Evolutionary conservation across 2,329 filamentous ascomycete species (phyloP).

Genomic region (Pseudogymnoascus sp.): DNA sequence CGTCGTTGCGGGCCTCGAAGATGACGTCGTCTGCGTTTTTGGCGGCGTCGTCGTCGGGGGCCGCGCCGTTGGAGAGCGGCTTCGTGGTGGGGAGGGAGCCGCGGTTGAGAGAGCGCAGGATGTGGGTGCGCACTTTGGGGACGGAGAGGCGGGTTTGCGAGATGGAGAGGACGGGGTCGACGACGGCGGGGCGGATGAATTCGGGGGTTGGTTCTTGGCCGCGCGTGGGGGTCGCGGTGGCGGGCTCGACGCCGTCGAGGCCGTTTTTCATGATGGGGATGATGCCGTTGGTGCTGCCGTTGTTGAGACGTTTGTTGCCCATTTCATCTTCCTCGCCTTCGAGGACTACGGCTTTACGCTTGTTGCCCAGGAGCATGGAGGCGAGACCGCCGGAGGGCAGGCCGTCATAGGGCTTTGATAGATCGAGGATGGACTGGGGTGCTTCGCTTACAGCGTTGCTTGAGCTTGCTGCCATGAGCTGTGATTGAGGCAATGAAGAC

Average conservation of each 20-base stretch:
- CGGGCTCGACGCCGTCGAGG: conserved; percentile 68
- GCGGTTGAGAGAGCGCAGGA: conserved; percentile 70
- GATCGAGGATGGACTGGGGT: conserved; percentile 75
- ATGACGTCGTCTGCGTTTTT: conserved; percentile 62
- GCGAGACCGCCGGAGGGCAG: conserved; percentile 83
- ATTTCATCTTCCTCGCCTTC: conserved; percentile 55
- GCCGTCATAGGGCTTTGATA: conserved; percentile 90
- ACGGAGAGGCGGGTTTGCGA: conserved; percentile 82
- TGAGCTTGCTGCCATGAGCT: conserved; percentile 69
- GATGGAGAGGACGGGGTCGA: conserved; percentile 72
- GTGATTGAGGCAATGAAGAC: conserved; percentile 81
- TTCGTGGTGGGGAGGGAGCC: conserved; percentile 32
- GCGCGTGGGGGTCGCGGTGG: conserved; percentile 45
- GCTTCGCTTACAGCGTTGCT: conserved; percentile 60
- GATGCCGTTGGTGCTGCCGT: conserved; percentile 56
- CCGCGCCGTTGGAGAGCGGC: conserved; percentile 28
- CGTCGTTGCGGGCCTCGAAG: conserved; percentile 81
- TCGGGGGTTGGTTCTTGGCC: conserved; percentile 66
- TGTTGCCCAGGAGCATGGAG: conserved; percentile 83
- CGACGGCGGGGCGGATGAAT: conserved; percentile 77
- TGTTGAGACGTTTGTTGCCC: conserved; percentile 51
- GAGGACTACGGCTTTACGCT: conserved; percentile 71
- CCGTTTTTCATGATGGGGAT: conserved; percentile 69
- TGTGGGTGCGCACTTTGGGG: conserved; percentile 74
- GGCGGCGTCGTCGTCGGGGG: conserved; percentile 45